Evolutionary conservation across 2,329 filamentous ascomycete species (phyloP).

Genomic region (Coniochaeta sp.): DNA sequence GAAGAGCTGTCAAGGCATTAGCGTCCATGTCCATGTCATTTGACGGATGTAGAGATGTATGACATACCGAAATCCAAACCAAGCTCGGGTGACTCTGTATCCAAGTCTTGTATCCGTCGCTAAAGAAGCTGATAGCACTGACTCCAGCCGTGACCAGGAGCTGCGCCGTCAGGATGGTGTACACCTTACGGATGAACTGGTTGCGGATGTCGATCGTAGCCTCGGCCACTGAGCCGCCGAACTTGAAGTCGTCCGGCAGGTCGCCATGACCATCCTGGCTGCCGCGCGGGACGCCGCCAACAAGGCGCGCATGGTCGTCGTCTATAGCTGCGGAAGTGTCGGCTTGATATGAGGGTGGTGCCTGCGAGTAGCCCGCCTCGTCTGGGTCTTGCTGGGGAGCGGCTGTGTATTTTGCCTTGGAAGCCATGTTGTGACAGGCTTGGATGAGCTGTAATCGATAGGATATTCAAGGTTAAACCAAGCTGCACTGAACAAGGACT

Average conservation of each 20-base stretch:
- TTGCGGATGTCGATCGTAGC: constrained; percentile 93
- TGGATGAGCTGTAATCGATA: not conserved
- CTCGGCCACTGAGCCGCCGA: constrained; percentile 87
- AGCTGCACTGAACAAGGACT: not conserved
- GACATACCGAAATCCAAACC: constrained; percentile 70
- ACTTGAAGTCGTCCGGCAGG: constrained; percentile 97
- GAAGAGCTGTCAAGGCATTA: constrained; percentile 49
- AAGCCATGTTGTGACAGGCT: constrained; percentile 13
- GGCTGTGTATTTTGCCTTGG: constrained; percentile 73
- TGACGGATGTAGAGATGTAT: not conserved
- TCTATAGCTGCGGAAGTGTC: constrained; percentile 44
- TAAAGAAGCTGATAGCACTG: constrained; percentile 82
- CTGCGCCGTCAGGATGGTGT: constrained; percentile 94
- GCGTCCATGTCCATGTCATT: not conserved
- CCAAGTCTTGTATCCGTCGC: constrained; percentile 69
- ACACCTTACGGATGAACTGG: constrained; percentile 96
- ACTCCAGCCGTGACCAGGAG: constrained; percentile 77
- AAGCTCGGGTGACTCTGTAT: constrained; percentile 78
- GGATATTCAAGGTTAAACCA: not conserved
- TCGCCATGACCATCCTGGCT: constrained; percentile 93
- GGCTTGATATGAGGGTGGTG: constrained; percentile 73
- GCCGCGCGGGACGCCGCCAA: constrained; percentile 61
- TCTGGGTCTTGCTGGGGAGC: constrained; percentile 84
- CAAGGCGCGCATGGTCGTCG: constrained; percentile 47
- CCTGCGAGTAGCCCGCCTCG: constrained; percentile 58